A percentile compares a stretch with the other conserved stretches of the same genome.
Evolutionary conservation across 768 basidiomycete genomes (phyloP).

Genomic region (Goffeauzyma gilvescens): DNA sequence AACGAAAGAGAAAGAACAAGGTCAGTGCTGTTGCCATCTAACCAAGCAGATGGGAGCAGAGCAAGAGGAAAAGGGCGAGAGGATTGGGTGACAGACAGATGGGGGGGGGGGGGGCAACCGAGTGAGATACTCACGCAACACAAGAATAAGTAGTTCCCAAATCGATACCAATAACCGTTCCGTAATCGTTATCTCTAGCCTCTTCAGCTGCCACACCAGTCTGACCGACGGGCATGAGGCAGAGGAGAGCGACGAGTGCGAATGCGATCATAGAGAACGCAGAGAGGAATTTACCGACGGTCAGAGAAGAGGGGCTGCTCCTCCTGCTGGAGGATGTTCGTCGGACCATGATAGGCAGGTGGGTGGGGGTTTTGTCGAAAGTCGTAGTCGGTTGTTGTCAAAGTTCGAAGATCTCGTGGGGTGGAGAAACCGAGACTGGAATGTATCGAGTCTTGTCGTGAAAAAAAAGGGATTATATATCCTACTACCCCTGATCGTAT

Average conservation of each 20-base stretch:
- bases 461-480: too few relatives aligned
- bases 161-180: conserved; percentile 73
- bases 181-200: conserved; percentile 47
- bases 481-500: too few relatives aligned
- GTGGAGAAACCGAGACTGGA: too few relatives aligned
- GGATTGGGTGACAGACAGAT: not conserved
- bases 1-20: not conserved
- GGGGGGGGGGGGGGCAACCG: not conserved
- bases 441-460: too few relatives aligned
- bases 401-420: too few relatives aligned
- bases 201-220: conserved; percentile 47
- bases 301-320: too few relatives aligned
- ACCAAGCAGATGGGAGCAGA: not conserved
- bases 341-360: too few relatives aligned
- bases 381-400: too few relatives aligned
- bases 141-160: conserved; percentile 93
- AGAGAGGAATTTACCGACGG: too few relatives aligned
- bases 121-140: conserved; percentile 53
- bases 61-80: not conserved
- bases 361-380: too few relatives aligned
- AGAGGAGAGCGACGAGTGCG: conserved; percentile 48
- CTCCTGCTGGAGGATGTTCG: too few relatives aligned
- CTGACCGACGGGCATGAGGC: conserved; percentile 46
- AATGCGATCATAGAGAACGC: conserved; percentile 35
- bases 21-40: not conserved